A percentile compares a stretch with the other conserved stretches of the same genome.
These are phyloP conservation scores for Phytophthora melonis DNA, from an alignment of 352 stramenopile species.

Conservation along the genomic window DNA sequence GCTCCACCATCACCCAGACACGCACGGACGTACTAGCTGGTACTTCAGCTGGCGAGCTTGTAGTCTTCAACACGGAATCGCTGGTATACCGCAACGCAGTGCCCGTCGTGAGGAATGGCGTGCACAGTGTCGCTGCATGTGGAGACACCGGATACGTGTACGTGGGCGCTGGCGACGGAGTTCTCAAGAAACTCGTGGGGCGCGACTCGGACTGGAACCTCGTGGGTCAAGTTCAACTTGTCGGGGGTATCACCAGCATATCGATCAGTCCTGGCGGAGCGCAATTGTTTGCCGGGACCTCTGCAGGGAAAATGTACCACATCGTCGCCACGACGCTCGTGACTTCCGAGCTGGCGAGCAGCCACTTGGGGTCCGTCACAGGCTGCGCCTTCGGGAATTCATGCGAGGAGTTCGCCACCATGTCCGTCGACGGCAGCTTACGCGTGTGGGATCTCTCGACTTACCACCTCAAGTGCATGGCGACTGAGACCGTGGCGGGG, in stretches of 20 bases:
- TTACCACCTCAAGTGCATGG: constrained; percentile 75
- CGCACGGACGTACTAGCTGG: constrained; percentile 70
- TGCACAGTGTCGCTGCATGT: constrained; percentile 82
- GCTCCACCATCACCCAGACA: constrained; percentile 59
- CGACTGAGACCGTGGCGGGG: constrained; percentile 62
- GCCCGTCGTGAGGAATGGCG: constrained; percentile 68
- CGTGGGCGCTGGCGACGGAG: constrained; percentile 86
- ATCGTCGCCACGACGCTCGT: constrained; percentile 61
- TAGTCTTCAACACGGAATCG: constrained; percentile 84
- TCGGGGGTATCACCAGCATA: constrained; percentile 83
- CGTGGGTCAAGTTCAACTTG: constrained; percentile 81
- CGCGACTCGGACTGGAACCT: constrained; percentile 86
- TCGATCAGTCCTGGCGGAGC: constrained; percentile 64
- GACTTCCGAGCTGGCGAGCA: constrained; percentile 64
- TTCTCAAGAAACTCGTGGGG: constrained; percentile 87
- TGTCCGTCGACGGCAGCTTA: constrained; percentile 75
- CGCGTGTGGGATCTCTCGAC: constrained; percentile 75
- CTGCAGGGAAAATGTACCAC: constrained; percentile 80
- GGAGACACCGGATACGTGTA: constrained; percentile 73
- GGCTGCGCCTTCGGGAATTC: constrained; percentile 68
- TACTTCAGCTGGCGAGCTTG: constrained; percentile 82
- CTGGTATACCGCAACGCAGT: constrained; percentile 73
- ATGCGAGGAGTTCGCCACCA: constrained; percentile 74
- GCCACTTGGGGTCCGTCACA: constrained; percentile 72
- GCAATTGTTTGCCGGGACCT: constrained; percentile 74